phyloP scores from a whole-genome alignment of 345 rosid species.

The Euclidium syriacum region DNA sequence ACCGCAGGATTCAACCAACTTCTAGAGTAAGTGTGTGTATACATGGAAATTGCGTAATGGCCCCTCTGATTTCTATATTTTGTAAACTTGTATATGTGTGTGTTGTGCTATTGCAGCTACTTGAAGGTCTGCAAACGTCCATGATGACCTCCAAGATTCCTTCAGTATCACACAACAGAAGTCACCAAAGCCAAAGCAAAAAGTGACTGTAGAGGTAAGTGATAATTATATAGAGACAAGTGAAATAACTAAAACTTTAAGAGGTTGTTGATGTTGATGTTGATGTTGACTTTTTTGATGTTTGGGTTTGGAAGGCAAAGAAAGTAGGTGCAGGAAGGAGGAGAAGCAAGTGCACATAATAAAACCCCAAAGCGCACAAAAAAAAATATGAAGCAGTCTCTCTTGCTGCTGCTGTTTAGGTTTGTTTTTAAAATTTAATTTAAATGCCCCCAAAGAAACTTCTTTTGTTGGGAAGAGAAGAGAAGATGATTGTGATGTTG shows the following conservation, averaged over 20 bases:
- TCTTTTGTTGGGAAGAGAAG: conserved; percentile 16
- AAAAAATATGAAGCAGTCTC: conserved; percentile 8
- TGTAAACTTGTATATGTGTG: conserved; percentile 3
- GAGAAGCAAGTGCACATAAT: conserved; percentile 31
- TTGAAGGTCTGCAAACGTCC: conserved; percentile 94
- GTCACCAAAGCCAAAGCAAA: conserved; percentile 49
- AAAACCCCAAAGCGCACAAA: conserved; percentile 2
- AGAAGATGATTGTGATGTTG: conserved; percentile 2
- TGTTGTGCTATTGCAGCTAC: conserved; percentile 48
- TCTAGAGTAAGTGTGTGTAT: conserved; percentile 61
- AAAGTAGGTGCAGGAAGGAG: conserved; percentile 41
- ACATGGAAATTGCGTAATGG: background rate
- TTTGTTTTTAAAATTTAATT: conserved; percentile 8
- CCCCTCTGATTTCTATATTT: background rate
- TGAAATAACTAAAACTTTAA: background rate
- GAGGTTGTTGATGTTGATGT: conserved; percentile 13
- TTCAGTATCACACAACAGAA: conserved; percentile 60
- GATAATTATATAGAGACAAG: background rate
- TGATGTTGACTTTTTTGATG: conserved; percentile 2
- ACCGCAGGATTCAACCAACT: conserved; percentile 93
- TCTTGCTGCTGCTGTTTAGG: conserved; percentile 23
- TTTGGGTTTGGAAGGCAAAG: conserved; percentile 50
- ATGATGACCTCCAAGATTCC: conserved; percentile 77
- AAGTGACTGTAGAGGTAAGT: conserved; percentile 41
- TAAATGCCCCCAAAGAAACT: background rate